These are phyloP conservation scores for Globisporangium echinulatum DNA, from an alignment of 352 stramenopile species.

Conservation along the genomic window DNA sequence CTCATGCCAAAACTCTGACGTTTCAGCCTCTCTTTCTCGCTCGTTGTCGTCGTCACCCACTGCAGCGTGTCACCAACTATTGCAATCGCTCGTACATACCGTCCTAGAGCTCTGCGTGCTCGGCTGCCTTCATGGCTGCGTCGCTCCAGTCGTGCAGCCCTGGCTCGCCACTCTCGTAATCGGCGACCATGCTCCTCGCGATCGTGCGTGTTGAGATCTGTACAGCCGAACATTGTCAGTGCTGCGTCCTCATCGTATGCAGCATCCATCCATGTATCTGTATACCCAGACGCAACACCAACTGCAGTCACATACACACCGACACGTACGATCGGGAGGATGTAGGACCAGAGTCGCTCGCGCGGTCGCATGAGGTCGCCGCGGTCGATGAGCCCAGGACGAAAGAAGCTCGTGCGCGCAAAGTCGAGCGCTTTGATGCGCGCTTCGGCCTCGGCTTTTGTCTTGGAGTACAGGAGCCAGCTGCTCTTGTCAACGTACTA, in stretches of 20 bases:
- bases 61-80: no score
- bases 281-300: constrained; percentile 11
- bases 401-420: constrained; percentile 46
- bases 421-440: constrained; percentile 56
- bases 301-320: neutral
- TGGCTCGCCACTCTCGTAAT: constrained; percentile 49
- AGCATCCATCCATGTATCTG: no score
- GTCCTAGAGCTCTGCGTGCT: no score
- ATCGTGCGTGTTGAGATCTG: constrained; percentile 44
- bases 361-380: constrained; percentile 42
- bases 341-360: constrained; percentile 43
- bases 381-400: constrained; percentile 51
- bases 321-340: constrained; percentile 45
- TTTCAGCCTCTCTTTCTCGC: no score
- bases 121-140: no score
- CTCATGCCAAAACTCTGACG: no score
- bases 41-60: no score
- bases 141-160: constrained; percentile 45
- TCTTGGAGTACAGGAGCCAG: constrained; percentile 76
- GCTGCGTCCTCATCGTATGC: no score
- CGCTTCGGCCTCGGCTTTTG: constrained; percentile 70
- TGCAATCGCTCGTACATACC: no score
- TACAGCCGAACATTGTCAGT: no score
- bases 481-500: constrained; percentile 58
- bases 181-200: constrained; percentile 58